Evolutionary conservation across 2,329 filamentous ascomycete genomes (phyloP).

Genomic region (Fonsecaea nubica): DNA sequence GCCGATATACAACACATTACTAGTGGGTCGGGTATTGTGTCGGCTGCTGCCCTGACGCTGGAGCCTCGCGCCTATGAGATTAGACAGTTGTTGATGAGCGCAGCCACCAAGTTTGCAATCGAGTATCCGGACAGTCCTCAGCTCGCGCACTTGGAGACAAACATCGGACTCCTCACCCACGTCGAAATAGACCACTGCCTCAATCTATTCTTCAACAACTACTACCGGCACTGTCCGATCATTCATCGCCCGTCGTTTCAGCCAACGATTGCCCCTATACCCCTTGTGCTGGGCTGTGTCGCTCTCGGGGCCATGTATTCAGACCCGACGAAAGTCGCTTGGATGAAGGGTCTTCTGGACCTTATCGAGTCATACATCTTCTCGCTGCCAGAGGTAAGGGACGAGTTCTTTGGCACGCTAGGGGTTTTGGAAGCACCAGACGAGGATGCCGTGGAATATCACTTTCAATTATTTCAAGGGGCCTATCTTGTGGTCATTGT

Average conservation of each 20-base stretch:
- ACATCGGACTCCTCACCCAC: conserved; percentile 44
- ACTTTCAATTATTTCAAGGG: conserved; percentile 52
- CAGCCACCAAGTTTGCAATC: conserved; percentile 21
- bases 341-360: conserved; percentile 40
- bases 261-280: conserved; percentile 46
- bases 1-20: conserved; percentile 24
- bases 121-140: conserved; percentile 26
- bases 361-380: conserved; percentile 47
- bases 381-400: conserved; percentile 36
- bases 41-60: conserved; percentile 25
- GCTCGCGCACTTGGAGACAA: conserved; percentile 15
- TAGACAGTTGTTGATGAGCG: conserved; percentile 27
- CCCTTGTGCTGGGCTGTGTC: conserved; percentile 50
- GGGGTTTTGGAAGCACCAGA: conserved; percentile 39
- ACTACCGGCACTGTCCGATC: conserved; percentile 54
- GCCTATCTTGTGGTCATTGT: conserved; percentile 51
- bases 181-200: conserved; percentile 37
- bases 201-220: conserved; percentile 52
- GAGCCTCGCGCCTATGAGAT: conserved; percentile 33
- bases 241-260: conserved; percentile 53
- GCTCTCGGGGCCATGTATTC: conserved; percentile 57
- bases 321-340: conserved; percentile 25
- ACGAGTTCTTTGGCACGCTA: conserved; percentile 52
- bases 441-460: conserved; percentile 44
- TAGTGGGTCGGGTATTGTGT: conserved; percentile 16